These are phyloP conservation scores for Pseudohalonectria lignicola DNA, from an alignment of 2,329 filamentous ascomycete species.

Conservation along the genomic window DNA sequence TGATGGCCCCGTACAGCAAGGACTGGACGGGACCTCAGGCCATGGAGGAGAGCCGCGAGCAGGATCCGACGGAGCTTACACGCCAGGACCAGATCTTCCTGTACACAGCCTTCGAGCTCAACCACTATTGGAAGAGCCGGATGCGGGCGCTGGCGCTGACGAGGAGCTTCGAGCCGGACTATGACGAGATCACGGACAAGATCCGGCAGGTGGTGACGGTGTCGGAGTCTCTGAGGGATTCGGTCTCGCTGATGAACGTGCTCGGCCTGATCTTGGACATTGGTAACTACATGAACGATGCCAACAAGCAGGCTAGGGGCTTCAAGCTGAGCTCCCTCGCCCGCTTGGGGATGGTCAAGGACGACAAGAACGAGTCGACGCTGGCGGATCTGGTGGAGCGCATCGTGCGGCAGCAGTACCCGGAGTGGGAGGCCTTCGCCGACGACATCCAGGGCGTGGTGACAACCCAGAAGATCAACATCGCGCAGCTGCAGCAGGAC, in stretches of 20 bases:
- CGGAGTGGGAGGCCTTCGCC: conserved; percentile 84
- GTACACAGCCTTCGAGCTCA: conserved; percentile 84
- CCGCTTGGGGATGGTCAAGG: conserved; percentile 93
- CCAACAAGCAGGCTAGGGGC: conserved; percentile 93
- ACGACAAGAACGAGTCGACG: conserved; percentile 96
- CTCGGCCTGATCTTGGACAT: conserved; percentile 93
- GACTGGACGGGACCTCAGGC: conserved; percentile 92
- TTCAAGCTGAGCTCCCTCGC: conserved; percentile 96
- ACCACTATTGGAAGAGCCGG: conserved; percentile 97
- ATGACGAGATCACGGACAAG: conserved; percentile 81
- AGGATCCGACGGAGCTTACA: conserved; percentile 79
- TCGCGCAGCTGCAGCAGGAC: conserved; percentile 81
- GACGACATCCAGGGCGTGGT: conserved; percentile 77
- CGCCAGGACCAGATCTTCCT: conserved; percentile 93
- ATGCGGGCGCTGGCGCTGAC: conserved; percentile 86
- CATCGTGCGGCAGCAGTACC: conserved; percentile 91
- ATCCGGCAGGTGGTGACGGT: conserved; percentile 78
- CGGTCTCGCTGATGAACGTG: conserved; percentile 89
- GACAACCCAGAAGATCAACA: conserved; percentile 78
- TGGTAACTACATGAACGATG: conserved; percentile 99
- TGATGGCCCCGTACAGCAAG: conserved; percentile 89
- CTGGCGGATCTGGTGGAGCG: conserved; percentile 93
- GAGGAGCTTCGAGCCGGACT: conserved; percentile 74
- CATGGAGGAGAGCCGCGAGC: conserved; percentile 64
- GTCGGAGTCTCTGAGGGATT: conserved; percentile 82